phyloP scores from a whole-genome alignment of 306 rosid species.

The Castanea crenata region DNA sequence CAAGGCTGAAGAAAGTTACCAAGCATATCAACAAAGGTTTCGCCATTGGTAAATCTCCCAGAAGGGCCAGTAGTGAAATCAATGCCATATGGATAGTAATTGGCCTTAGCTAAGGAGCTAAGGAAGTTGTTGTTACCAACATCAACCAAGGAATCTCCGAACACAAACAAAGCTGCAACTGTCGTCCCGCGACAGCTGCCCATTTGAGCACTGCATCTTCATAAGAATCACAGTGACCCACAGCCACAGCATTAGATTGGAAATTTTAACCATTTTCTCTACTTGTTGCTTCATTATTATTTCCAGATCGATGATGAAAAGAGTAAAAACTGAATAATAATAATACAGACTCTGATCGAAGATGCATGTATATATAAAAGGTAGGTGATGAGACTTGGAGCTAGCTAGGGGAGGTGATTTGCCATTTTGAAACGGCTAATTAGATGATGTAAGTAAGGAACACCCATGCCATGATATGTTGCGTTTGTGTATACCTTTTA shows the following conservation, averaged over 20 bases:
- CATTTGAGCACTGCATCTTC: slow-evolving; percentile 26
- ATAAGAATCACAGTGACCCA: slow-evolving; percentile 3
- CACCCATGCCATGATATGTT: slow-evolving; percentile 14
- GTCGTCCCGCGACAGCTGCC: slow-evolving; percentile 22
- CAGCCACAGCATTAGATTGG: not conserved
- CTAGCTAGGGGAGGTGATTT: not conserved
- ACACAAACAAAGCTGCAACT: slow-evolving; percentile 74
- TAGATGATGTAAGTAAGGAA: slow-evolving; percentile 7
- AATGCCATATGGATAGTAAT: slow-evolving; percentile 71
- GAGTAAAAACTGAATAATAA: not conserved
- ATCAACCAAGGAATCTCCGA: slow-evolving; percentile 87
- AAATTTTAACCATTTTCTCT: not conserved
- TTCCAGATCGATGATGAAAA: not conserved
- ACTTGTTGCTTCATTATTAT: slow-evolving; percentile 2
- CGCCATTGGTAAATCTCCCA: slow-evolving; percentile 83
- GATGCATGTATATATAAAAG: not conserved
- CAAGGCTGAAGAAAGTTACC: slow-evolving; percentile 35
- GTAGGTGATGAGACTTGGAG: not conserved
- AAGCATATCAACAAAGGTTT: slow-evolving; percentile 54
- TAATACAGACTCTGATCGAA: not conserved
- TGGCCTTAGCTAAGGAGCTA: slow-evolving; percentile 48
- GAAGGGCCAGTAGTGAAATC: slow-evolving; percentile 61
- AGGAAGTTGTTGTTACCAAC: slow-evolving; percentile 83
- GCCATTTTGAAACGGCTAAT: slow-evolving; percentile 15
- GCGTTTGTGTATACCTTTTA: slow-evolving; percentile 14